Conservation (phyloP, 2,329 filamentous ascomycete genomes). For the Aspergillus niger region DNA sequence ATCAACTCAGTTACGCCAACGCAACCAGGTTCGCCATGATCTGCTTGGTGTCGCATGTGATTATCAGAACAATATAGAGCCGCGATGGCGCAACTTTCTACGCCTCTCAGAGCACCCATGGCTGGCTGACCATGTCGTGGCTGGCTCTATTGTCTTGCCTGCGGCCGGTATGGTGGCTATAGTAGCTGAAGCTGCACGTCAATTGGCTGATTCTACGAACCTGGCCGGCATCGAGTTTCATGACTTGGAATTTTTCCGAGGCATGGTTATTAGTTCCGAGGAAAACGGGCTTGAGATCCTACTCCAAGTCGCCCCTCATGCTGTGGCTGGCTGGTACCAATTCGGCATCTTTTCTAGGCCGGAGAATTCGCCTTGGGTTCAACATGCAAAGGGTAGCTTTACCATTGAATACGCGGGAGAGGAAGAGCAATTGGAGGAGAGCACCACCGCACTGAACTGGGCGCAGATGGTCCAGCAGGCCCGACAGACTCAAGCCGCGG, state of each 20-base stretch:
- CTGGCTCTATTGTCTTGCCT: slow-evolving; percentile 27
- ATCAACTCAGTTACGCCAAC: slow-evolving; percentile 24
- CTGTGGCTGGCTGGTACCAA: slow-evolving; percentile 22
- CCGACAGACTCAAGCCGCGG: too few species aligned
- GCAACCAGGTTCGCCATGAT: slow-evolving; percentile 21
- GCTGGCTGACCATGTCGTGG: slow-evolving; percentile 49
- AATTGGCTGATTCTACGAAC: slow-evolving; percentile 5
- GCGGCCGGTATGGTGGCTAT: slow-evolving; percentile 28
- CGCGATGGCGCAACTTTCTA: slow-evolving; percentile 50
- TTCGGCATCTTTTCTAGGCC: slow-evolving; percentile 24
- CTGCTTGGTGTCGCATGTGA: slow-evolving; percentile 24
- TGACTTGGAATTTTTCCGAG: slow-evolving; percentile 15
- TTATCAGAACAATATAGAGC: slow-evolving; percentile 27
- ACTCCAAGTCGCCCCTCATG: slow-evolving; percentile 21
- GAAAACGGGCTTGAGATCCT: slow-evolving; percentile 23
- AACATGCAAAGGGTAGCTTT: slow-evolving; percentile 23
- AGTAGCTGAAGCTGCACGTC: slow-evolving; percentile 25
- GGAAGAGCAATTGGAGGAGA: too few species aligned
- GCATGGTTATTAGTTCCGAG: slow-evolving; percentile 22
- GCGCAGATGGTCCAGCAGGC: too few species aligned
- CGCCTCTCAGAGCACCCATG: slow-evolving; percentile 42
- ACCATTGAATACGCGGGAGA: not conserved
- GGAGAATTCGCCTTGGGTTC: slow-evolving; percentile 15
- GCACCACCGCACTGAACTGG: too few species aligned
- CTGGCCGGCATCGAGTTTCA: not conserved